Evolutionary conservation across 495 filamentous ascomycete species (phyloP).

Genomic region (Penicillium herquei): DNA sequence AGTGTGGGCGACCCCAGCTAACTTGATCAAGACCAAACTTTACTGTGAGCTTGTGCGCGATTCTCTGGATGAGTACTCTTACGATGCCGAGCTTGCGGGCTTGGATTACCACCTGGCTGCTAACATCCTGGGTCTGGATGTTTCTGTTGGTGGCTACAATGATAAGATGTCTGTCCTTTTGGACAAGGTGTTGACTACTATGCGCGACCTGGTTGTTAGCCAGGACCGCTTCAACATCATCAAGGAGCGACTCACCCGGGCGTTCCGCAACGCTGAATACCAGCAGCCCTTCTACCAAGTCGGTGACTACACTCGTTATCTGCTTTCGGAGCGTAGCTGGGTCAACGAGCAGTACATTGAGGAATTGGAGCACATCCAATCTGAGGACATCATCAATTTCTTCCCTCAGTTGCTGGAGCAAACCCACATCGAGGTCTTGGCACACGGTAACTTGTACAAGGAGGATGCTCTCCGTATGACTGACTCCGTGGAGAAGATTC

Average conservation of each 20-base stretch:
- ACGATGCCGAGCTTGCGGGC: conserved; percentile 92
- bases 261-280: conserved; percentile 81
- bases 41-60: conserved; percentile 89
- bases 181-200: conserved; percentile 84
- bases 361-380: conserved; percentile 71
- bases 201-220: conserved; percentile 79
- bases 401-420: conserved; percentile 79
- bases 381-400: conserved; percentile 72
- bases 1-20: conserved; percentile 72
- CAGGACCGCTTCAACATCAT: conserved; percentile 86
- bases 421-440: conserved; percentile 81
- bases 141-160: conserved; percentile 87
- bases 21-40: conserved; percentile 71
- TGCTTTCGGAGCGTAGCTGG: conserved; percentile 73
- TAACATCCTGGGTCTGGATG: conserved; percentile 69
- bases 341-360: conserved; percentile 77
- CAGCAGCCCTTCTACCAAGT: conserved; percentile 88
- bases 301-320: conserved; percentile 77
- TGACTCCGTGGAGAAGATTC: conserved; percentile 71
- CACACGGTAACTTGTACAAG: conserved; percentile 93
- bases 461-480: conserved; percentile 90
- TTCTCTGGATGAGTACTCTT: conserved; percentile 89
- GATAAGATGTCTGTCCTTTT: conserved; percentile 91
- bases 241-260: conserved; percentile 77
- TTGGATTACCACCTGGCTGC: conserved; percentile 76